These are phyloP conservation scores for Dalbergia cochinchinensis DNA, from an alignment of 306 rosid species.

Conservation along the genomic window DNA sequence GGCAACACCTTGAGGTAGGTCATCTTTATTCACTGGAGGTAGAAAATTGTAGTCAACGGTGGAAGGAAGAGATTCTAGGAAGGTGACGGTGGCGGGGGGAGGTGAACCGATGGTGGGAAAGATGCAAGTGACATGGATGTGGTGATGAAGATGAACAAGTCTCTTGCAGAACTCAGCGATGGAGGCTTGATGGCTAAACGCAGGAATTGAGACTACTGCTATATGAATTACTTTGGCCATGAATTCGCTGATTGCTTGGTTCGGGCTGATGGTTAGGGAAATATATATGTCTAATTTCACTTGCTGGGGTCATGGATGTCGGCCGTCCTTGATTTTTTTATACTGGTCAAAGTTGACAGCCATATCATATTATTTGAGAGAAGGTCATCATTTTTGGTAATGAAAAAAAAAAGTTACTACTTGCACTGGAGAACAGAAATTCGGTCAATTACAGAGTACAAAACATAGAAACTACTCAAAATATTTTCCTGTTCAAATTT, in stretches of 20 bases:
- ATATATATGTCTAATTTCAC: too few species aligned
- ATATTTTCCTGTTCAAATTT: too few species aligned
- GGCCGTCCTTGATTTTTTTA: too few species aligned
- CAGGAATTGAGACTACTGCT: slow-evolving; percentile 34
- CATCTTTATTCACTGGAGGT: slow-evolving; percentile 24
- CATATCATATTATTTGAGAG: too few species aligned
- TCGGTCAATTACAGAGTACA: too few species aligned
- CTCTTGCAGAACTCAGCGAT: slow-evolving; percentile 35
- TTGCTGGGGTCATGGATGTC: too few species aligned
- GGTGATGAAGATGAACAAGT: background rate
- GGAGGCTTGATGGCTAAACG: slow-evolving; percentile 45
- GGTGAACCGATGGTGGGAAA: slow-evolving; percentile 44
- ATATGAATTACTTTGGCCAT: slow-evolving; percentile 35
- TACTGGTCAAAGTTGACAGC: too few species aligned
- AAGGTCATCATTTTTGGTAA: too few species aligned
- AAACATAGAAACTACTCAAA: too few species aligned
- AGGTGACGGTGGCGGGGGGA: slow-evolving; percentile 4
- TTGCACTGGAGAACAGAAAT: too few species aligned
- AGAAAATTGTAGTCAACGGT: slow-evolving; percentile 36
- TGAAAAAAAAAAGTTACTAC: too few species aligned
- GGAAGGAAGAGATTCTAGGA: slow-evolving; percentile 39
- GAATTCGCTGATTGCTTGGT: background rate
- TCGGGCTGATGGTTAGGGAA: background rate
- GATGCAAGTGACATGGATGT: slow-evolving; percentile 42
- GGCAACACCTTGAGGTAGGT: background rate